Percentiles rank a stretch among this genome's conserved stretches.
Evolutionary conservation across 1,284 basidiomycete genomes (phyloP).

Genomic region (Microbotryum saponariae): DNA sequence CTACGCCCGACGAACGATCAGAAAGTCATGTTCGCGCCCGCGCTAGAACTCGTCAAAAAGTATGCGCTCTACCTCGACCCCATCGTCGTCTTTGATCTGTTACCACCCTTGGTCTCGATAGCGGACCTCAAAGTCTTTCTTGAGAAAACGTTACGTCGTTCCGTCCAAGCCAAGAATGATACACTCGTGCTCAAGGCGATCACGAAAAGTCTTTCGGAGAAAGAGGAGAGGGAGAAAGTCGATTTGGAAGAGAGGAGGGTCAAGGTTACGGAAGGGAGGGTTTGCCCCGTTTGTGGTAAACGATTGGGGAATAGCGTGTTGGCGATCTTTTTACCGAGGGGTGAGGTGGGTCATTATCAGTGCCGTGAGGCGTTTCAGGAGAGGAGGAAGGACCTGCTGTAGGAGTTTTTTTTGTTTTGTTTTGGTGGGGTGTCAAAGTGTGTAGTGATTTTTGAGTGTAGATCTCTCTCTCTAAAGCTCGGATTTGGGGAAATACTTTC

Average conservation of each 20-base stretch:
- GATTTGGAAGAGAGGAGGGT: slow-evolving; percentile 69
- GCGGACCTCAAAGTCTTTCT: slow-evolving; percentile 72
- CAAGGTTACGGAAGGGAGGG: slow-evolving; percentile 81
- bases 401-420: too few species aligned
- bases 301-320: slow-evolving; percentile 32
- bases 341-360: slow-evolving; percentile 88
- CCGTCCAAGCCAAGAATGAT: slow-evolving; percentile 53
- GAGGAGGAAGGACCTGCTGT: background rate
- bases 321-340: slow-evolving; percentile 47
- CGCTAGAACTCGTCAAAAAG: slow-evolving; percentile 70
- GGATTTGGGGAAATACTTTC: too few species aligned
- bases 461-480: too few species aligned
- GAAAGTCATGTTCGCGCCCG: slow-evolving; percentile 57
- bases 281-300: slow-evolving; percentile 48
- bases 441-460: too few species aligned
- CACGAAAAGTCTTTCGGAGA: slow-evolving; percentile 60
- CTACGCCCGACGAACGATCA: slow-evolving; percentile 56
- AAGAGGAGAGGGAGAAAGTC: slow-evolving; percentile 64
- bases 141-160: slow-evolving; percentile 58
- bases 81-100: slow-evolving; percentile 66
- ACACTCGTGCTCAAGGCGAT: slow-evolving; percentile 60
- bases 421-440: too few species aligned
- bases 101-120: slow-evolving; percentile 79
- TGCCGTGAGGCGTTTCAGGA: slow-evolving; percentile 45
- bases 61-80: slow-evolving; percentile 76